These are phyloP conservation scores for Hyaloscypha finlandica DNA, from an alignment of 495 filamentous ascomycete genomes.

Conservation along the genomic window DNA sequence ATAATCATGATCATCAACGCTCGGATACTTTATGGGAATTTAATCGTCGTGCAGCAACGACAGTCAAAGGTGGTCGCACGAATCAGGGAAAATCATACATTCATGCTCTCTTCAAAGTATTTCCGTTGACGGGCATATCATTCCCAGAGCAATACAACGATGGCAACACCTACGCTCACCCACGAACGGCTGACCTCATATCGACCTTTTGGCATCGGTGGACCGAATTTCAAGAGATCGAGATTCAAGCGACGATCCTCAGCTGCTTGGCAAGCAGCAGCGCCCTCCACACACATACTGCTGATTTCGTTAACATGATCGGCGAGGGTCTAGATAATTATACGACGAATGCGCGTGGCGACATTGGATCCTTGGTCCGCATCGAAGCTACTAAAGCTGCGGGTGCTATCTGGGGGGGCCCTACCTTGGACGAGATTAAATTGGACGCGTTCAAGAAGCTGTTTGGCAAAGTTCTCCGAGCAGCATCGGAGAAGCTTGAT, in stretches of 20 bases:
- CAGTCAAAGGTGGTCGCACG: constrained; percentile 5
- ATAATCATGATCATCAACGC: neutral
- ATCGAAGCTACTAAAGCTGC: constrained; percentile 70
- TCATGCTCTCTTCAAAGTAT: constrained; percentile 19
- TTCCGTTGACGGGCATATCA: neutral
- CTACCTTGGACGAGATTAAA: neutral
- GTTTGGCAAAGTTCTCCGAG: constrained; percentile 54
- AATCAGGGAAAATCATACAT: constrained; percentile 9
- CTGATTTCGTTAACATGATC: constrained; percentile 42
- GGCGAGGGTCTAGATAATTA: constrained; percentile 77
- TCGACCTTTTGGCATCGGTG: constrained; percentile 34
- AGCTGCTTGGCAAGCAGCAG: constrained; percentile 55
- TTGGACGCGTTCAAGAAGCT: constrained; percentile 16
- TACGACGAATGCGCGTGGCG: constrained; percentile 80
- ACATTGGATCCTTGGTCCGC: constrained; percentile 83
- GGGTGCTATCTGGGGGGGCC: neutral
- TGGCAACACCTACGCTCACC: neutral
- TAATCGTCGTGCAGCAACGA: neutral
- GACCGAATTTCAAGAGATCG: constrained; percentile 48
- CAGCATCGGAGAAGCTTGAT: constrained; percentile 87
- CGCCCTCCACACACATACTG: constrained; percentile 37
- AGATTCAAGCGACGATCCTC: constrained; percentile 57
- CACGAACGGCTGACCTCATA: constrained; percentile 11
- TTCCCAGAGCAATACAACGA: neutral
- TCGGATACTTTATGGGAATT: neutral